Conservation (phyloP, 2,329 filamentous ascomycete species). For the Rosellinia necatrix region DNA sequence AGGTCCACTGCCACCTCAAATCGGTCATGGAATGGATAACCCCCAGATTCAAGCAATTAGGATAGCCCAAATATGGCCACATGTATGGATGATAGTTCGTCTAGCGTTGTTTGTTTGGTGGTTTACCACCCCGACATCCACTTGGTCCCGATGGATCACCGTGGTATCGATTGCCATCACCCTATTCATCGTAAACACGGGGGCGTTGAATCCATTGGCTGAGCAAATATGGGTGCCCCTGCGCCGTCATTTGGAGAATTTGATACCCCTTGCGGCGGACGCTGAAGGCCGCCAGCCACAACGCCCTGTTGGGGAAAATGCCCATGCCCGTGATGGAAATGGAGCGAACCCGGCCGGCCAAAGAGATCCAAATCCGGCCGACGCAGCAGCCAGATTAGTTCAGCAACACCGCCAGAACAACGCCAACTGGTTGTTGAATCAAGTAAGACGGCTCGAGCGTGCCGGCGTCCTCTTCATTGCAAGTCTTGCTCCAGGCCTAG, state of each 20-base stretch:
- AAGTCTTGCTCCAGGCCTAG: slow-evolving; percentile 68
- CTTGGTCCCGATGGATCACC: slow-evolving; percentile 63
- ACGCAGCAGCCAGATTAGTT: slow-evolving; percentile 59
- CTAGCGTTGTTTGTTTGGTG: slow-evolving; percentile 67
- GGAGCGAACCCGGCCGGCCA: slow-evolving; percentile 37
- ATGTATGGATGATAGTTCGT: slow-evolving; percentile 65
- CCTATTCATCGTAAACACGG: slow-evolving; percentile 64
- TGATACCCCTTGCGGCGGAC: slow-evolving; percentile 58
- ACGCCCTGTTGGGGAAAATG: slow-evolving; percentile 34
- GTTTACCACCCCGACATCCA: slow-evolving; percentile 62
- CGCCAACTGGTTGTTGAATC: slow-evolving; percentile 54
- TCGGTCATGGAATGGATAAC: slow-evolving; percentile 37
- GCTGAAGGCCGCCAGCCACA: slow-evolving; percentile 32
- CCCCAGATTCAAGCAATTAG: slow-evolving; percentile 43
- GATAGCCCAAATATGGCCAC: slow-evolving; percentile 57
- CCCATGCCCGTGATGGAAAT: slow-evolving; percentile 36
- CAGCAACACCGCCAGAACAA: slow-evolving; percentile 51
- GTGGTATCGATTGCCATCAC: slow-evolving; percentile 58
- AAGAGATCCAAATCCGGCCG: slow-evolving; percentile 48
- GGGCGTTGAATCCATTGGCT: slow-evolving; percentile 59
- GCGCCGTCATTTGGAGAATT: slow-evolving; percentile 61
- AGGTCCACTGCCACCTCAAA: slow-evolving; percentile 37
- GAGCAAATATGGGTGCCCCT: slow-evolving; percentile 62
- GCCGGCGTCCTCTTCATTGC: slow-evolving; percentile 67
- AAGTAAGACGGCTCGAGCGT: slow-evolving; percentile 61